Percentiles rank a stretch among this genome's conserved stretches.
Evolutionary conservation across 2,329 filamentous ascomycete genomes (phyloP).

Genomic region (Trichoderma sp.): DNA sequence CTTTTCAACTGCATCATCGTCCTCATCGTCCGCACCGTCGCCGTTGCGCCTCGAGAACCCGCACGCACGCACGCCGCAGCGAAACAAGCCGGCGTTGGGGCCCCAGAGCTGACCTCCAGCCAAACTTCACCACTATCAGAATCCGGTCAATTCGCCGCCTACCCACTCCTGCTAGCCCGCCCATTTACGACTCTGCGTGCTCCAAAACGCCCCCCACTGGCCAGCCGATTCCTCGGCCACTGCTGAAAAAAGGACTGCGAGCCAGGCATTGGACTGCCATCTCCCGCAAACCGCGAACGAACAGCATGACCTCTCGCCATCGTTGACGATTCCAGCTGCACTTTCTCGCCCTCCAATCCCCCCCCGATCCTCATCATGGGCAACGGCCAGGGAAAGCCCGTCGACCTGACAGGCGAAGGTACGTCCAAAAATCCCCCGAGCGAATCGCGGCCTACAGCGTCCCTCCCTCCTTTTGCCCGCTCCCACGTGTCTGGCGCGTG

Average conservation of each 20-base stretch:
- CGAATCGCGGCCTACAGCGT: constrained; percentile 16
- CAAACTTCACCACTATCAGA: constrained; percentile 5
- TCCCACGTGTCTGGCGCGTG: constrained; percentile 23
- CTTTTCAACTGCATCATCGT: background rate
- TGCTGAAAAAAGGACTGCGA: constrained; percentile 10
- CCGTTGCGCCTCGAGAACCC: background rate
- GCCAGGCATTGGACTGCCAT: background rate
- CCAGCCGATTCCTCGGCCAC: constrained; percentile 23
- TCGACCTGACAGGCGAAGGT: constrained; percentile 94
- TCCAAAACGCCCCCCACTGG: constrained; percentile 21
- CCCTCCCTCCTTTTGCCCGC: constrained; percentile 28
- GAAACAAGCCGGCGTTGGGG: constrained; percentile 3
- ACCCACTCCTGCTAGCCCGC: constrained; percentile 18
- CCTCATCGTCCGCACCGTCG: background rate
- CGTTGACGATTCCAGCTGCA: constrained; percentile 31
- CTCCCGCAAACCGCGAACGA: constrained; percentile 26
- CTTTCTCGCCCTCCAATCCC: constrained; percentile 31
- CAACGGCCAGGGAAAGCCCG: constrained; percentile 91
- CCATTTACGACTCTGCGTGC: constrained; percentile 6
- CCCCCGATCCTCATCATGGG: constrained; percentile 72
- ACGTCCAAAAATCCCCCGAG: constrained; percentile 34
- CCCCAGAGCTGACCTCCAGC: constrained; percentile 3
- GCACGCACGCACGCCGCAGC: background rate
- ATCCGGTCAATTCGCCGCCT: constrained; percentile 26
- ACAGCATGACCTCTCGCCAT: constrained; percentile 36